Percentiles rank a stretch among this genome's conserved stretches.
These are phyloP conservation scores for Vanrija sp. DNA, from an alignment of 1,284 basidiomycete genomes.

Conservation along the genomic window DNA sequence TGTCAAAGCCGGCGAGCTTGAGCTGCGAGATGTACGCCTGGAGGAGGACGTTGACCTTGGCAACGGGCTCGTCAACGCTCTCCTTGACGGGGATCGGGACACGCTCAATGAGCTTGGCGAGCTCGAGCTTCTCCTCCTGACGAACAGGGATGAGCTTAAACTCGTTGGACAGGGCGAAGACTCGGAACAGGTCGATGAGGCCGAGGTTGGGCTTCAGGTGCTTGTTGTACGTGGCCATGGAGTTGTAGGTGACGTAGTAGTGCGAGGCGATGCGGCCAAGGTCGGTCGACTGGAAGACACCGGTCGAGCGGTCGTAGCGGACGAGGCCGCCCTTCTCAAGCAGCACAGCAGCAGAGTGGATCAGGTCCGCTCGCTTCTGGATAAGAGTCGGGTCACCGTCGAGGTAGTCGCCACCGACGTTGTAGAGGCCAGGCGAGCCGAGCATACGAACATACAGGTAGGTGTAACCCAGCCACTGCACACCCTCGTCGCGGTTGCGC, in stretches of 20 bases:
- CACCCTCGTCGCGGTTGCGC: slow-evolving; percentile 92
- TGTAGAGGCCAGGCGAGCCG: slow-evolving; percentile 81
- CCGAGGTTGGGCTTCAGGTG: slow-evolving; percentile 85
- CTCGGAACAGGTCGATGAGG: slow-evolving; percentile 86
- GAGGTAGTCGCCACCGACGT: slow-evolving; percentile 84
- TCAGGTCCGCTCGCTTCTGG: slow-evolving; percentile 90
- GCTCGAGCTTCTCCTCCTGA: slow-evolving; percentile 80
- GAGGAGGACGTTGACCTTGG: slow-evolving; percentile 95
- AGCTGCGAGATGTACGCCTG: slow-evolving; percentile 95
- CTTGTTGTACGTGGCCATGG: slow-evolving; percentile 96
- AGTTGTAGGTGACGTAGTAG: slow-evolving; percentile 93
- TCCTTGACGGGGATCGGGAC: slow-evolving; percentile 99
- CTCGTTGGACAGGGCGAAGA: slow-evolving; percentile 95
- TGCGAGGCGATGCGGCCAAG: slow-evolving; percentile 93
- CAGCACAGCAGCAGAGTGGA: slow-evolving; percentile 87
- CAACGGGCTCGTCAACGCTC: slow-evolving; percentile 87
- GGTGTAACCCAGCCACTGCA: slow-evolving; percentile 94
- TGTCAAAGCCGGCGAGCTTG: slow-evolving; percentile 91
- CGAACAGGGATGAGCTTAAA: slow-evolving; percentile 91
- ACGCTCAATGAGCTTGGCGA: slow-evolving; percentile 87
- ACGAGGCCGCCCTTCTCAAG: slow-evolving; percentile 91
- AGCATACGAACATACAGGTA: slow-evolving; percentile 98
- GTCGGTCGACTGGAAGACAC: slow-evolving; percentile 85
- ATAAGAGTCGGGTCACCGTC: slow-evolving; percentile 72
- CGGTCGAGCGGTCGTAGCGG: slow-evolving; percentile 87